Conservation (phyloP, 2,329 filamentous ascomycete genomes). For the Xylaria sp. region DNA sequence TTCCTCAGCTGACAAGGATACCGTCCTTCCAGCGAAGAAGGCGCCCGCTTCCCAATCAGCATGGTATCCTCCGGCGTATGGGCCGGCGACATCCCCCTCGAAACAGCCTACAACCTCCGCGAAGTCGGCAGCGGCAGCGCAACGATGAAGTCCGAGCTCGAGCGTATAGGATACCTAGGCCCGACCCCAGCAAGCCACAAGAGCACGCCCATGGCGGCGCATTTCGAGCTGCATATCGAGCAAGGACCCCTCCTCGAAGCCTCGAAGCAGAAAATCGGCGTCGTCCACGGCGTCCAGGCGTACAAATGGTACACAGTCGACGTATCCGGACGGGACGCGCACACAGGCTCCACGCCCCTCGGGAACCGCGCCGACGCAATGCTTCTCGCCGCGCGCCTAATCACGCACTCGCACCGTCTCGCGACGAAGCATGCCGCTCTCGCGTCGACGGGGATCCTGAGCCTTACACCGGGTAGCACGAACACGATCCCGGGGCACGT, state of each 20-base stretch:
- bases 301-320: conserved; percentile 79
- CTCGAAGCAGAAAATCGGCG: conserved; percentile 70
- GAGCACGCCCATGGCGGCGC: conserved; percentile 74
- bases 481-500: conserved; percentile 79
- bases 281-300: conserved; percentile 78
- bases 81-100: conserved; percentile 73
- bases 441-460: conserved; percentile 77
- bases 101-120: conserved; percentile 68
- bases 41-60: conserved; percentile 79
- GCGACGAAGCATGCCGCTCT: conserved; percentile 70
- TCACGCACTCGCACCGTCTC: conserved; percentile 71
- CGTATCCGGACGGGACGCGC: conserved; percentile 74
- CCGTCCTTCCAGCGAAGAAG: conserved; percentile 69
- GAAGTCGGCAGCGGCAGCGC: conserved; percentile 71
- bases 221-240: conserved; percentile 88
- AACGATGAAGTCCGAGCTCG: conserved; percentile 75
- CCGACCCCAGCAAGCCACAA: conserved; percentile 65
- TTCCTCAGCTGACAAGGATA: neutral
- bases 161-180: conserved; percentile 78
- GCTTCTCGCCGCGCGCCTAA: conserved; percentile 74
- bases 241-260: conserved; percentile 81
- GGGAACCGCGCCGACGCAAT: conserved; percentile 74
- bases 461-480: conserved; percentile 72
- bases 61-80: conserved; percentile 83
- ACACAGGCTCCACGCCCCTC: conserved; percentile 80